Conservation (phyloP, 1,139 yeast genomes). For the Meyerozyma sp. region DNA sequence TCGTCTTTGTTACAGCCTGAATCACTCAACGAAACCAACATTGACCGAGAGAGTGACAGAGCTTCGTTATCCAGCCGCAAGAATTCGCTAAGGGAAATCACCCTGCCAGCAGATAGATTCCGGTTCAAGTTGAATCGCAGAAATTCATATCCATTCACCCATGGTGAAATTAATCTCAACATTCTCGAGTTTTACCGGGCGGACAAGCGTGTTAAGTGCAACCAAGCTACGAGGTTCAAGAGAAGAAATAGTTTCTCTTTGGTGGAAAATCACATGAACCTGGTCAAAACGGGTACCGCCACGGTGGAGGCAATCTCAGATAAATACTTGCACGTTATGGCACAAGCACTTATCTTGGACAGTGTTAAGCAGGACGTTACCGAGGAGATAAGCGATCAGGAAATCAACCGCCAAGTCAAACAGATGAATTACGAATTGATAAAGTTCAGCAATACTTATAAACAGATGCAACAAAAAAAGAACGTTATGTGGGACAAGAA, state of each 20-base stretch:
- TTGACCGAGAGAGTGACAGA: not conserved
- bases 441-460: conserved; percentile 24
- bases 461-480: conserved; percentile 26
- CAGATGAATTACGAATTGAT: conserved; percentile 27
- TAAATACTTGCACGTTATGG: conserved; percentile 19
- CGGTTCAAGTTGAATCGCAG: conserved; percentile 33
- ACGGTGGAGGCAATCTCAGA: conserved; percentile 23
- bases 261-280: conserved; percentile 31
- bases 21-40: not conserved
- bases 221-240: conserved; percentile 2
- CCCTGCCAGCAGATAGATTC: conserved; percentile 11
- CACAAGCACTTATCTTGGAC: conserved; percentile 16
- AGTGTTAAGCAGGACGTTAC: conserved; percentile 10
- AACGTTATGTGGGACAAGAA: conserved; percentile 28
- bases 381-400: conserved; percentile 9
- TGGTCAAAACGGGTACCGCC: conserved; percentile 5
- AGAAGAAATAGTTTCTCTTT: conserved; percentile 40
- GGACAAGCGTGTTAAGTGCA: conserved; percentile 4
- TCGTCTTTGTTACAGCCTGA: not conserved
- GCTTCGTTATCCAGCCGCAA: not conserved
- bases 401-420: conserved; percentile 21
- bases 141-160: conserved; percentile 37
- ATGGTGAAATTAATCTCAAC: conserved; percentile 25
- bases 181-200: conserved; percentile 19
- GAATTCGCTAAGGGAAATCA: not conserved